Evolutionary conservation across 129 eudicot genomes (phyloP).

Genomic region (Centaurea solstitialis): DNA sequence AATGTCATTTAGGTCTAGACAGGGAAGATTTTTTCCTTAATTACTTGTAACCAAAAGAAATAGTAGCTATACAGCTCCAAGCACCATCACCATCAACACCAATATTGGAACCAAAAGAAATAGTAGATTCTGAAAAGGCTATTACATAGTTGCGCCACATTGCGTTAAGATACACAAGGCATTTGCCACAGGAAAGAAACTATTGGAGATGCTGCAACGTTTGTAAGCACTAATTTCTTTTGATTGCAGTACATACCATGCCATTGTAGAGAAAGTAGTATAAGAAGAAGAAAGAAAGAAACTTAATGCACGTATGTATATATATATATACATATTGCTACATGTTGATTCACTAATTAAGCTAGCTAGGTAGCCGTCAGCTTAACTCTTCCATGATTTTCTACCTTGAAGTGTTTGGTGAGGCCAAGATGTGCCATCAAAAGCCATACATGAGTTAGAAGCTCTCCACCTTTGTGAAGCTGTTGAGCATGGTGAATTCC

Average conservation of each 20-base stretch:
- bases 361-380: constrained; percentile 8
- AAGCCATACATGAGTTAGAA: constrained; percentile 47
- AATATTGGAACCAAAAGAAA: too few species aligned
- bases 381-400: constrained; percentile 43
- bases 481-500: constrained; percentile 50
- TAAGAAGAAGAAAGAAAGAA: neutral
- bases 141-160: neutral
- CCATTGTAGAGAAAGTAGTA: too few species aligned
- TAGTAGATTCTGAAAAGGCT: neutral
- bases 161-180: neutral
- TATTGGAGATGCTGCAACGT: neutral
- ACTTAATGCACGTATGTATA: too few species aligned
- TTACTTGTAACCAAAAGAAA: too few species aligned
- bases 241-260: too few species aligned
- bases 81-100: too few species aligned
- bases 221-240: too few species aligned
- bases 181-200: too few species aligned
- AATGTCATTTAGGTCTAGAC: too few species aligned
- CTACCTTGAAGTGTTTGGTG: constrained; percentile 38
- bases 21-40: too few species aligned
- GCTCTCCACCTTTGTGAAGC: constrained; percentile 44
- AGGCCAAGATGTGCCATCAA: constrained; percentile 50
- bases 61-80: too few species aligned
- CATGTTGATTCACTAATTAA: neutral
- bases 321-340: neutral